These are phyloP conservation scores for Parasitella parasitica DNA, from an alignment of 371 early-diverging fungal species.

Conservation along the genomic window DNA sequence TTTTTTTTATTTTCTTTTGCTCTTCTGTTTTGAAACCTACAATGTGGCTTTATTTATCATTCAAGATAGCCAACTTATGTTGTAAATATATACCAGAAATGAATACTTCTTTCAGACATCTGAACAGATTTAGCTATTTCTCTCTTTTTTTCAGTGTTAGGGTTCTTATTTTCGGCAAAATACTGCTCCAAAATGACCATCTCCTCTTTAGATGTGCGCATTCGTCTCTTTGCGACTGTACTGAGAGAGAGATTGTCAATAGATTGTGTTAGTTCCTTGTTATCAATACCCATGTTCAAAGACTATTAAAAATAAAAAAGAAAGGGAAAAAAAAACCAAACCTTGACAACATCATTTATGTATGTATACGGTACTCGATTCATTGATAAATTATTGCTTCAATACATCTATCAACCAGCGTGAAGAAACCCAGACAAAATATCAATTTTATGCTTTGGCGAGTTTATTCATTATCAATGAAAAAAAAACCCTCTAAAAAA, in stretches of 20 bases:
- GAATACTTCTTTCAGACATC: conserved; percentile 26
- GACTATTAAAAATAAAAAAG: background rate
- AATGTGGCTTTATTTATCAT: background rate
- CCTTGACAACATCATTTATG: background rate
- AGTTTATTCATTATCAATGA: too few species aligned
- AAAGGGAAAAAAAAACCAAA: background rate
- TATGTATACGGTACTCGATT: background rate
- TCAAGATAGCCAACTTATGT: background rate
- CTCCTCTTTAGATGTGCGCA: conserved; percentile 24
- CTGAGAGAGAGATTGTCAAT: conserved; percentile 6
- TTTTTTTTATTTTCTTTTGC: conserved; percentile 26
- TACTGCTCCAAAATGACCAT: conserved; percentile 12
- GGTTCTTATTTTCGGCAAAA: conserved; percentile 21
- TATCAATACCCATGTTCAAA: background rate
- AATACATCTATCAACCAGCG: too few species aligned
- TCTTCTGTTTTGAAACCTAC: conserved; percentile 35
- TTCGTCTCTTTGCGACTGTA: conserved; percentile 21
- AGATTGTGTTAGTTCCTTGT: background rate
- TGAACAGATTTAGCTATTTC: conserved; percentile 18
- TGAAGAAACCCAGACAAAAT: too few species aligned
- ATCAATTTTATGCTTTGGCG: too few species aligned
- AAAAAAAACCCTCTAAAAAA: too few species aligned
- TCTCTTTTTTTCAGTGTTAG: conserved; percentile 16
- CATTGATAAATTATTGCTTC: background rate
- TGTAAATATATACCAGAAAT: conserved; percentile 28